A percentile compares a stretch with the other conserved stretches of the same genome.
These are phyloP conservation scores for Botrytis porri DNA, from an alignment of 2,329 filamentous ascomycete species.

Conservation along the genomic window DNA sequence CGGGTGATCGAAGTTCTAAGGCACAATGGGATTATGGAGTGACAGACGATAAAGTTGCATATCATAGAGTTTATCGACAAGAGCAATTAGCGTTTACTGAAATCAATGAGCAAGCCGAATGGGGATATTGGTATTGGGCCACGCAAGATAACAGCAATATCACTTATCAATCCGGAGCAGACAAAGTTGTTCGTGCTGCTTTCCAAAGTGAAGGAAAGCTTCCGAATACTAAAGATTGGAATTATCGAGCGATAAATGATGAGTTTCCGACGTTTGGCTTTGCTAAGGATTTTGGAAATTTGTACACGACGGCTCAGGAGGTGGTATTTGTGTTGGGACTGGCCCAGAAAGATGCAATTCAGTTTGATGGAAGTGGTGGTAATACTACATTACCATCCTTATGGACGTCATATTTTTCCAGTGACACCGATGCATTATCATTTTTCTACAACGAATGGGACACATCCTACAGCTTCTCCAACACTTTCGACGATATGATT, in stretches of 20 bases:
- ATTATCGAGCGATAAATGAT: constrained; percentile 65
- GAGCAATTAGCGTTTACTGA: constrained; percentile 67
- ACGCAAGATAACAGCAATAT: constrained; percentile 55
- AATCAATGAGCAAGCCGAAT: constrained; percentile 67
- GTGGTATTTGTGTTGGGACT: constrained; percentile 72
- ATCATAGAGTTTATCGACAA: constrained; percentile 61
- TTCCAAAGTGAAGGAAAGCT: constrained; percentile 65
- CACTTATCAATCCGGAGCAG: constrained; percentile 68
- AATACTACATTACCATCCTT: constrained; percentile 67
- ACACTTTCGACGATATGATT: constrained; percentile 67
- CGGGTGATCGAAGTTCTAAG: constrained; percentile 54
- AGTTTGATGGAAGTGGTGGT: constrained; percentile 67
- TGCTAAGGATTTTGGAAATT: constrained; percentile 52
- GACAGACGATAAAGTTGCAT: constrained; percentile 50
- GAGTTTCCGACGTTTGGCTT: constrained; percentile 82
- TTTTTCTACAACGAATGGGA: constrained; percentile 76
- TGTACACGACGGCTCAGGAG: constrained; percentile 25
- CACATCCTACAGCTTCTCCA: constrained; percentile 55
- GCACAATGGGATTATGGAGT: constrained; percentile 61
- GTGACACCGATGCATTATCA: constrained; percentile 57
- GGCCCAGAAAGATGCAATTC: constrained; percentile 72
- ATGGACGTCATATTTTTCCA: constrained; percentile 71
- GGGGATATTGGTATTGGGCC: constrained; percentile 77
- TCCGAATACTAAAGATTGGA: constrained; percentile 59
- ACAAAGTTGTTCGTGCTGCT: constrained; percentile 59